Evolutionary conservation across 129 eudicot genomes (phyloP), one percentile per base, ranked within the genome.

Genomic region (Mikania micrantha): DNA sequence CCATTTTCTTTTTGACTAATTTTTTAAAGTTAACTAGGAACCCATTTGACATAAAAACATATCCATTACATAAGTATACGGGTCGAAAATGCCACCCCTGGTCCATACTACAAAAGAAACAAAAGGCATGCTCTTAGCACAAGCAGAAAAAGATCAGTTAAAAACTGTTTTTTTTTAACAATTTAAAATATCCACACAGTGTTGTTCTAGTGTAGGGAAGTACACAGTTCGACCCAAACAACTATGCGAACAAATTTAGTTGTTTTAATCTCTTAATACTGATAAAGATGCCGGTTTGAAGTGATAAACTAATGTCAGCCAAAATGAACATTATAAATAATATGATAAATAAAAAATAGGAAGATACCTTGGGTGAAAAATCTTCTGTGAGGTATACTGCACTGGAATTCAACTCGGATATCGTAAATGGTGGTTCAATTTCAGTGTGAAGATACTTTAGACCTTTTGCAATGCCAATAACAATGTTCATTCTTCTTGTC

Each of bases 401-500:
- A 76, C 70, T 85, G 27, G 99, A 94, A 66, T 89, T 94, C 73
- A 94, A 34, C 73, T 86, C 90, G 4, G 96, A 94, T 65, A 94
- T 81, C 4, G 99, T 89, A 76, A 94, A 94, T 12, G 99, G 88
- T 6, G 99, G 96, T 42, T 83, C 80, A 6, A 94, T 84, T 84
- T 94, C 99, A 3, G 98, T 74, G 68, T 94, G 99, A 65, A 94
- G 93, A 81, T 94, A 94, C 44, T 77, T 89, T 27, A 94, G 74
- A 58, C 95, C 99, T 61, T 79, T 84, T 17, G 96, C 99, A 40
- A 94, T 83, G 83, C 96, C 99, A 47, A 89, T 79, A 48, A 89
- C 77, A 52, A 94, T 94, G 62, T 81, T 94, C 99, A 94, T 89
- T 56, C 99, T 87, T 78, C 99, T 78, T n/a, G 92, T 85, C 99